Conservation (phyloP, 805 yeast genomes). For the Saccharomyces paradoxus region DNA sequence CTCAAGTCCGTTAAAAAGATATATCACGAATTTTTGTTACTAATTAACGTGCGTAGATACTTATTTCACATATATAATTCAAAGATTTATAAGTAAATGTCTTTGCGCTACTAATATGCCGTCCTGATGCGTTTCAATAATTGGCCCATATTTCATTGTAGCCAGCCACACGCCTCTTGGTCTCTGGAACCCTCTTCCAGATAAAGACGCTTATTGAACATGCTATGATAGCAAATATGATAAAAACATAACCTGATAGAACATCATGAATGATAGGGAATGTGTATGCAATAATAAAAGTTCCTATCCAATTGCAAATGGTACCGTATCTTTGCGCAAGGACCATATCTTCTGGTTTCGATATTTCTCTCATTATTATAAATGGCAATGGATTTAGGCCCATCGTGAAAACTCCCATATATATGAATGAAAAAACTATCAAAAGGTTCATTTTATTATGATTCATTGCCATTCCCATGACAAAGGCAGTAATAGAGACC, state of each 20-base stretch:
- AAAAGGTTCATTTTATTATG: conserved; percentile 39
- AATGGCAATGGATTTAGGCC: conserved; percentile 93
- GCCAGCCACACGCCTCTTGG: conserved; percentile 48
- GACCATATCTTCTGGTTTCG: conserved; percentile 68
- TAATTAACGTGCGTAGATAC: neutral
- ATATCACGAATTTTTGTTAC: neutral
- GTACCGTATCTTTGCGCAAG: conserved; percentile 86
- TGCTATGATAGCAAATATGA: conserved; percentile 55
- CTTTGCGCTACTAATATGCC: neutral
- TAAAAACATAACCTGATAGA: conserved; percentile 68
- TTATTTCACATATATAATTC: neutral
- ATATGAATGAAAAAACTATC: conserved; percentile 53
- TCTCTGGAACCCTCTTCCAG: conserved; percentile 54
- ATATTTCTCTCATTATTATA: conserved; percentile 70
- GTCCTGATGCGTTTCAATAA: neutral
- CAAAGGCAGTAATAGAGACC: conserved; percentile 55
- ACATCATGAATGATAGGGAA: conserved; percentile 60
- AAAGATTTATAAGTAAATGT: neutral
- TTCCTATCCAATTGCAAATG: conserved; percentile 76
- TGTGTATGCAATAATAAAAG: conserved; percentile 64
- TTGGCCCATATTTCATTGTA: conserved; percentile 62
- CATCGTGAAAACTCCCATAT: conserved; percentile 73
- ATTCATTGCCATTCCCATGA: conserved; percentile 58
- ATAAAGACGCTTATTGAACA: conserved; percentile 18
- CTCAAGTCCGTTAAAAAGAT: conserved; percentile 59